Base-by-base conservation (phyloP, 495 filamentous ascomycete species). In the Penicillium atrosanguineum region DNA sequence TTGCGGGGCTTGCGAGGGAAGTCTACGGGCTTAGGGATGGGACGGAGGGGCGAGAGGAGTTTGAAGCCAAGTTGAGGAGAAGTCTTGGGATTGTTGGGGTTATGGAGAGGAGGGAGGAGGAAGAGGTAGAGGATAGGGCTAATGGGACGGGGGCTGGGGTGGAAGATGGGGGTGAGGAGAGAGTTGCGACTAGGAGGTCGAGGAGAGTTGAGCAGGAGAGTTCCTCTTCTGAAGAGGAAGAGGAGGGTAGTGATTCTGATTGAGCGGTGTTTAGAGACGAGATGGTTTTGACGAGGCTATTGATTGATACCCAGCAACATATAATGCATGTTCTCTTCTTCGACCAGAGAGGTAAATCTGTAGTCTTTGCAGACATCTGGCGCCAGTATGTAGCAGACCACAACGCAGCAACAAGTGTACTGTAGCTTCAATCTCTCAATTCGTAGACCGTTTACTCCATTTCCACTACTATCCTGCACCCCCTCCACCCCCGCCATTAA, bases 1-100 rank as follows among this genome's bases (percentile, higher is more conserved):
- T 95, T 28, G 81, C 83, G 14, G 82, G 81, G 2, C 62, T 97
- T 46, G 83, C 93, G 4, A 79, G 79, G 48, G 73, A 71, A 50
- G 85, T 89, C 14, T 85, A 85, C 63, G 74, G 70, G 26, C 64
- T 54, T 28, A 65, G 64, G 44, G 58, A 49, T 16, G 36, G 62
- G 57, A 61, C 53, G 34, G 55, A 64, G 16, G 59, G 50, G 26
- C 56, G 55, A 18, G 62, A 64, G 28, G 63, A 71, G 23, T 70
- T 73, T 47, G 69, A 71, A 48, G 55, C 55, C 7, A 57, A 60
- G 43, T 52, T 70, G 38, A 53, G 50, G 50, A 65, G 68, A 56
- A 74, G 65, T 57, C 41, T 71, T 46, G 70, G 70, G 18, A 41
- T 65, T 48, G 47, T 26, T 42, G 44, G 18, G 8, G 44, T 25